Evolutionary conservation across 2,329 filamentous ascomycete species (phyloP).

Genomic region (Pseudogymnoascus sp.): DNA sequence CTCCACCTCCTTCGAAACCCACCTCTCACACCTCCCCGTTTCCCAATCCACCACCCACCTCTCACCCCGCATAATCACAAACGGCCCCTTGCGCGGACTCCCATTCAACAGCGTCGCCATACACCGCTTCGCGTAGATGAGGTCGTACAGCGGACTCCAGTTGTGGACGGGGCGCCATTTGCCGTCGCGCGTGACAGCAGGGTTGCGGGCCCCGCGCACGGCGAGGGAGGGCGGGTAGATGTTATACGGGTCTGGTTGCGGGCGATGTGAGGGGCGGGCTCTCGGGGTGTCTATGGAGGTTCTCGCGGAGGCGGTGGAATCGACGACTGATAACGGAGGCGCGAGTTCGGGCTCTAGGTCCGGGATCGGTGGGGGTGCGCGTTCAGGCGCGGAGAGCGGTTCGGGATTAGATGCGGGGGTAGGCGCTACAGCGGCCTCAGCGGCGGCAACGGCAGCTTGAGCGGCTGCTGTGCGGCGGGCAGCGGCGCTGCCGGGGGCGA

Average conservation of each 20-base stretch:
- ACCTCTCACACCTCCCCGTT: slow-evolving; percentile 45
- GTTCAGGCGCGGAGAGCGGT: neutral
- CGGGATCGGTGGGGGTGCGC: neutral
- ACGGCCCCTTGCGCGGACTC: slow-evolving; percentile 49
- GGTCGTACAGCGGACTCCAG: slow-evolving; percentile 48
- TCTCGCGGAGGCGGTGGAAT: neutral
- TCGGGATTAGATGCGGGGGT: neutral
- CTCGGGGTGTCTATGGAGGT: neutral
- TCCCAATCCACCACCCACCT: slow-evolving; percentile 53
- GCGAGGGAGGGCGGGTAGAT: slow-evolving; percentile 21
- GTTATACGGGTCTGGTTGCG: slow-evolving; percentile 14
- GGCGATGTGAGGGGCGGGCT: neutral
- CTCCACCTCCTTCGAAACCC: slow-evolving; percentile 28
- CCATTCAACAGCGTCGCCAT: slow-evolving; percentile 49
- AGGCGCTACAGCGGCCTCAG: too few relatives aligned
- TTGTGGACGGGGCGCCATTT: slow-evolving; percentile 49
- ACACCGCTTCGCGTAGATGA: slow-evolving; percentile 51
- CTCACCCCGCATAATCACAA: slow-evolving; percentile 47
- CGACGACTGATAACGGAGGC: neutral
- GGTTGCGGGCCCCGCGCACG: neutral
- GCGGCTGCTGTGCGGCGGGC: too few relatives aligned
- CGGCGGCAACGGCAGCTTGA: too few relatives aligned
- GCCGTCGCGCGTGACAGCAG: slow-evolving; percentile 30
- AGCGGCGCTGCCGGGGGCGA: too few relatives aligned
- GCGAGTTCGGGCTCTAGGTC: neutral